Evolutionary conservation across 805 yeast genomes (phyloP), one percentile per base, ranked within the genome.

Genomic region (Hanseniaspora hatyaiensis): DNA sequence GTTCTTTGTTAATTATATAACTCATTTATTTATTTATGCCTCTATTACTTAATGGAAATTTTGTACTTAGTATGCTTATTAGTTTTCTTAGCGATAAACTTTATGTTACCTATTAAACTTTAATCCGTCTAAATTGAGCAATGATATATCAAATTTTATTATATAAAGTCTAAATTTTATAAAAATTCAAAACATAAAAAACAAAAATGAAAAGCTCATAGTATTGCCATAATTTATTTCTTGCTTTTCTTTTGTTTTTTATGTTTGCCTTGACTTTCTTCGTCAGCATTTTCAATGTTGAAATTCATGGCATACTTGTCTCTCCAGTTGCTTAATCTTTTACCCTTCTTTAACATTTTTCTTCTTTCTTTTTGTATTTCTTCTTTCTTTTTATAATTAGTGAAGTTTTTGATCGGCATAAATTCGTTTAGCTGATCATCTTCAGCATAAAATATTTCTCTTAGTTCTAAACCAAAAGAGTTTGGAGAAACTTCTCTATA

Each of bases 401-500:
- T 96, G 54, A 92, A 78, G 63, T 88, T 88, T 69, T 89, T 89
- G 57, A 92, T 67, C 19, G 96, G 92, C 50, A 87, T 80, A 57
- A 72, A 87, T 49, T 79, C 81, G 64, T 92, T 92, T 63, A 92
- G 70, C 41, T 81, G 82, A 52, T 73, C 71, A 61, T 92, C 98
- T 58, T 84, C 89, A 12, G 98, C 98, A 50, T 85, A 66, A 47
- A 92, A 69, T 40, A 92, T 92, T 57, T 92, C 98, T 52, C 92
- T 72, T 0, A 92, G 74, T 0, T 83, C 71, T 41, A 92, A 70
- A 11, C 97, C 97, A 65, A 75, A 92, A 8, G 87, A 68, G 58
- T 92, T 97, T 8, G 98, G 96, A 1, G 95, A 87, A 3, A 92
- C 97, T 56, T 87, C 95, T 57, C 96, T 75, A 61, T 92, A 92